Evolutionary conservation across 2,329 filamentous ascomycete species (phyloP).

Genomic region (Calonectria pseudoturangicola): DNA sequence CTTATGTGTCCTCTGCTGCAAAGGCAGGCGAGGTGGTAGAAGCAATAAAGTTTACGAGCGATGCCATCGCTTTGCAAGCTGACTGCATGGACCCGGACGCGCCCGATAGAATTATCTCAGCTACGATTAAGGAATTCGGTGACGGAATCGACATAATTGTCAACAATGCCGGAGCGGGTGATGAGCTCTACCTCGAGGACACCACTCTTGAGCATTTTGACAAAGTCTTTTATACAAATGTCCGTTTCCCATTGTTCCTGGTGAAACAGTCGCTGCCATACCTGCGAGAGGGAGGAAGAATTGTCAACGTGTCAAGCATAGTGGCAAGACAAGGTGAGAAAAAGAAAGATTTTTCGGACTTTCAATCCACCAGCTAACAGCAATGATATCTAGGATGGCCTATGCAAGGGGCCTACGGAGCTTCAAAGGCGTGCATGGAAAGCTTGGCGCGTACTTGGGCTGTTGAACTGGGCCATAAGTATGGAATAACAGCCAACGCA

Average conservation of each 20-base stretch:
- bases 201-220: slow-evolving; percentile 20
- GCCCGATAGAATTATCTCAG: neutral
- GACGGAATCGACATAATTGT: slow-evolving; percentile 32
- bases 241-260: slow-evolving; percentile 50
- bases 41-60: neutral
- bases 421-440: slow-evolving; percentile 28
- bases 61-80: slow-evolving; percentile 7
- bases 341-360: no score
- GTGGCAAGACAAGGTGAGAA: neutral
- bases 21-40: neutral
- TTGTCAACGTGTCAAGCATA: slow-evolving; percentile 9
- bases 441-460: slow-evolving; percentile 18
- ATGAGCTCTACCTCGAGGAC: slow-evolving; percentile 30
- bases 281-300: neutral
- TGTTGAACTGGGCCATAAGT: slow-evolving; percentile 49
- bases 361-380: neutral
- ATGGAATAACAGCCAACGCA: slow-evolving; percentile 29
- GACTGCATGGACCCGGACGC: slow-evolving; percentile 1
- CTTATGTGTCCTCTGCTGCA: neutral
- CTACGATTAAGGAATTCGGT: slow-evolving; percentile 4
- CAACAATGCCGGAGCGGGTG: slow-evolving; percentile 33
- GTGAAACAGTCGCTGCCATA: slow-evolving; percentile 30
- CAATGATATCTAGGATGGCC: neutral
- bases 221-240: slow-evolving; percentile 28
- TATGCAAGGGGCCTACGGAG: slow-evolving; percentile 26